A percentile compares a stretch with the other conserved stretches of the same genome.
These are phyloP conservation scores for Fusarium odoratissimum DNA, from an alignment of 2,329 filamentous ascomycete genomes.

Conservation along the genomic window DNA sequence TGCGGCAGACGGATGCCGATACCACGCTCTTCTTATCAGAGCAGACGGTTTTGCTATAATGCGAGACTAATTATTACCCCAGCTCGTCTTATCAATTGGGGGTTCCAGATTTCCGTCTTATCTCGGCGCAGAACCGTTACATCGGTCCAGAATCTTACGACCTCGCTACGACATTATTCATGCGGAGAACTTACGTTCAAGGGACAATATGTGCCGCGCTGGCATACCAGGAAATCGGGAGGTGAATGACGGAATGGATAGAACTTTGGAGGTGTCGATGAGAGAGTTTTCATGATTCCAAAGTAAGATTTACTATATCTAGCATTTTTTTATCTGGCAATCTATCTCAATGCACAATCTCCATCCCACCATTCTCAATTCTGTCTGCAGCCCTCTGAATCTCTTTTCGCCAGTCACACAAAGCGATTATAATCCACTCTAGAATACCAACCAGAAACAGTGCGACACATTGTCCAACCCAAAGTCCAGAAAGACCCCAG, in stretches of 20 bases:
- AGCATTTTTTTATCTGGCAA: fast-evolving
- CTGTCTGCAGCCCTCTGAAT: slow-evolving; percentile 43
- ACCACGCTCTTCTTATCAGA: slow-evolving; percentile 6
- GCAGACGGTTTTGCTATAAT: not conserved
- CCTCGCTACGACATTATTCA: not conserved
- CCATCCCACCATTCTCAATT: slow-evolving; percentile 35
- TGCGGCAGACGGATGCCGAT: not conserved
- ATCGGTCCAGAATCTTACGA: not conserved
- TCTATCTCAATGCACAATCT: not conserved
- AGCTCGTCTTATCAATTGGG: slow-evolving; percentile 31
- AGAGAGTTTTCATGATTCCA: fast-evolving
- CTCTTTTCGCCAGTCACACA: slow-evolving; percentile 76
- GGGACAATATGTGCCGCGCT: fast-evolving
- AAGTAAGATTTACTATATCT: fast-evolving
- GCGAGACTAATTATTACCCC: slow-evolving; percentile 7
- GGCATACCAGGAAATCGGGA: fast-evolving
- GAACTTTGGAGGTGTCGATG: not conserved
- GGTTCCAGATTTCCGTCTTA: slow-evolving; percentile 1
- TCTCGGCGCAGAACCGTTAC: slow-evolving; percentile 13
- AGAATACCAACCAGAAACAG: slow-evolving; percentile 81
- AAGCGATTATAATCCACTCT: slow-evolving; percentile 83
- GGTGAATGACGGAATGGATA: not conserved
- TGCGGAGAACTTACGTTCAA: not conserved
- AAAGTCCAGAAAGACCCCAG: slow-evolving; percentile 83
- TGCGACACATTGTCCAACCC: slow-evolving; percentile 85